Evolutionary conservation across 345 rosid genomes (phyloP).

Genomic region (Populus ilicifolia): DNA sequence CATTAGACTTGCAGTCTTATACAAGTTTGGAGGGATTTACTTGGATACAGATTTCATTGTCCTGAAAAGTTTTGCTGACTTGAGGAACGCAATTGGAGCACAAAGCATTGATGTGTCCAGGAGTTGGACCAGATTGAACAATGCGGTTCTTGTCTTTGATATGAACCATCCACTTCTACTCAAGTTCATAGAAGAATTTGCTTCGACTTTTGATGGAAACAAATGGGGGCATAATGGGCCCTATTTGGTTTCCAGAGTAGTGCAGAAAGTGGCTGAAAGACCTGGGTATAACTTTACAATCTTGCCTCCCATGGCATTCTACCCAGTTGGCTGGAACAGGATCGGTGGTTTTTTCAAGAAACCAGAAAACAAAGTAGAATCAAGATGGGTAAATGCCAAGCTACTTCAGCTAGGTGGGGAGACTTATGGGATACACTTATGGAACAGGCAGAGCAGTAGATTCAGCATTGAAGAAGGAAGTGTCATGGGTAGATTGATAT

Average conservation of each 20-base stretch:
- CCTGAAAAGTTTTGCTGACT: constrained; percentile 42
- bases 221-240: constrained; percentile 95
- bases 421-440: constrained; percentile 63
- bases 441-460: constrained; percentile 70
- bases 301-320: constrained; percentile 58
- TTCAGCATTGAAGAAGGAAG: constrained; percentile 59
- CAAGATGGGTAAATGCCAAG: constrained; percentile 45
- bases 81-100: constrained; percentile 73
- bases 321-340: constrained; percentile 64
- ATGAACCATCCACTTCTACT: constrained; percentile 56
- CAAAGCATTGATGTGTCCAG: constrained; percentile 51
- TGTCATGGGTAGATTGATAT: constrained; percentile 45
- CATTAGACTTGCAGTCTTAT: constrained; percentile 54
- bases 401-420: constrained; percentile 42
- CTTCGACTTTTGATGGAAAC: constrained; percentile 63
- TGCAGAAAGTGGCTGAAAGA: constrained; percentile 33
- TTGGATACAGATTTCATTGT: constrained; percentile 75
- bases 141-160: constrained; percentile 70
- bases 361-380: constrained; percentile 33
- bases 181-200: constrained; percentile 68
- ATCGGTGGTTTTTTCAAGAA: constrained; percentile 50
- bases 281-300: constrained; percentile 45
- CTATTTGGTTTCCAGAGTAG: constrained; percentile 66
- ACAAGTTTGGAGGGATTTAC: constrained; percentile 78
- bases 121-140: constrained; percentile 73